A percentile compares a stretch with the other conserved stretches of the same genome.
phyloP scores from a whole-genome alignment of 805 yeast genomes.

The Yamadazyma endophytica region DNA sequence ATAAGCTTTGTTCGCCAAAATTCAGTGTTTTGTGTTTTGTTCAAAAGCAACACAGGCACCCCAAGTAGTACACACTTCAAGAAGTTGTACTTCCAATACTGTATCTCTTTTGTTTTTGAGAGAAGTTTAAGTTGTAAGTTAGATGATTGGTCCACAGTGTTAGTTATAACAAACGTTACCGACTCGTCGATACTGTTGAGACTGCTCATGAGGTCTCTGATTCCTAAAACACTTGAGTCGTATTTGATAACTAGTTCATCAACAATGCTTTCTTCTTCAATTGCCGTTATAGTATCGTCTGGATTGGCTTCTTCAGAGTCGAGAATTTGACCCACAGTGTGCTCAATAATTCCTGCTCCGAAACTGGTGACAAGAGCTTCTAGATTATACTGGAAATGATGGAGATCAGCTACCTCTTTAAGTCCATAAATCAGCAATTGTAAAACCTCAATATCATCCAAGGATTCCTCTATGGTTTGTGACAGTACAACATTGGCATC shows the following conservation, averaged over 20 bases:
- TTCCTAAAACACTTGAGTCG: constrained; percentile 51
- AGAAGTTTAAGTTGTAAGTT: constrained; percentile 66
- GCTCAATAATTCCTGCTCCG: constrained; percentile 23
- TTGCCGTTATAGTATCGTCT: constrained; percentile 5
- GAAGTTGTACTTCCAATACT: constrained; percentile 62
- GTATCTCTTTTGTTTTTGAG: constrained; percentile 66
- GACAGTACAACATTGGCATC: constrained; percentile 15
- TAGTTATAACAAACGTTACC: constrained; percentile 46
- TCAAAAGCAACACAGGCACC: constrained; percentile 52
- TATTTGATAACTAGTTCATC: constrained; percentile 44
- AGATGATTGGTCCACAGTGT: constrained; percentile 49
- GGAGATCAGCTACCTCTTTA: constrained; percentile 20
- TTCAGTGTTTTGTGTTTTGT: constrained; percentile 42
- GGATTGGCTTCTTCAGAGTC: constrained; percentile 7
- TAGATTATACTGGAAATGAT: constrained; percentile 30
- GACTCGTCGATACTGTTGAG: constrained; percentile 46
- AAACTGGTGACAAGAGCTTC: constrained; percentile 34
- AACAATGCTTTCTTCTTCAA: constrained; percentile 16
- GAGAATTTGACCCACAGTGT: too few species aligned
- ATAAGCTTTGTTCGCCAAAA: constrained; percentile 31
- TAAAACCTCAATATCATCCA: constrained; percentile 24
- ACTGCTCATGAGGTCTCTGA: constrained; percentile 54
- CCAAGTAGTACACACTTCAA: constrained; percentile 53
- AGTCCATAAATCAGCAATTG: constrained; percentile 32
- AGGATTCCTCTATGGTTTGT: constrained; percentile 8